Conservation (phyloP, 2,329 filamentous ascomycete species). For the Scortechinia acanthostroma region DNA sequence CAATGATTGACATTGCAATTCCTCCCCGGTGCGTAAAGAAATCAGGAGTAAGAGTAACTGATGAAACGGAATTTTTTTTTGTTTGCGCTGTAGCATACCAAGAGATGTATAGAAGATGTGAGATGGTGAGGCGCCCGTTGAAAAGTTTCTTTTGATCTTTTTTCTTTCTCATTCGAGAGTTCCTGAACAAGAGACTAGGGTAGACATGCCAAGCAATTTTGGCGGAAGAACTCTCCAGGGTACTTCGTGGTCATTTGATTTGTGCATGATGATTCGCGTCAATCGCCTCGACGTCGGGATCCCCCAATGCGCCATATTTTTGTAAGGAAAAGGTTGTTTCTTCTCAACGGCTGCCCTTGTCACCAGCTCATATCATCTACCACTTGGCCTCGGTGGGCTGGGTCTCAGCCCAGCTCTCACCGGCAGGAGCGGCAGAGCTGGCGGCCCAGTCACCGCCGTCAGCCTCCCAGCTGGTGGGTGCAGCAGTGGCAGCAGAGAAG, state of each 20-base stretch:
- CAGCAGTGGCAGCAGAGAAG: constrained; percentile 59
- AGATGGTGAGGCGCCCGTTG: no score
- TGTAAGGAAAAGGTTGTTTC: no score
- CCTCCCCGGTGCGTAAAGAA: not conserved
- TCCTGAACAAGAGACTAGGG: not conserved
- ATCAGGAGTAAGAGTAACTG: not conserved
- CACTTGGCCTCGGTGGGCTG: not conserved
- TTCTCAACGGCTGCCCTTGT: not conserved
- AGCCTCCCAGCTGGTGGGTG: constrained; percentile 55
- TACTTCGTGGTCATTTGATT: no score
- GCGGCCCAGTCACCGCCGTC: constrained; percentile 39
- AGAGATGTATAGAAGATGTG: no score
- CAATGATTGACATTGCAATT: constrained; percentile 18
- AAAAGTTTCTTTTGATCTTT: no score
- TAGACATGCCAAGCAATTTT: not conserved
- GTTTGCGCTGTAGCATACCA: no score
- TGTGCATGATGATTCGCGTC: no score
- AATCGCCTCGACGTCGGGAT: no score
- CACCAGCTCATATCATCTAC: not conserved
- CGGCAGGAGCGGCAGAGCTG: constrained; percentile 28
- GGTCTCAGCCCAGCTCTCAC: constrained; percentile 37
- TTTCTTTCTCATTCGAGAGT: no score
- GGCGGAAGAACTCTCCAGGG: no score
- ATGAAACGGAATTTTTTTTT: no score
- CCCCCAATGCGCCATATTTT: no score